Percentiles rank a stretch among this genome's conserved stretches.
Evolutionary conservation across 352 stramenopile species (phyloP).

Genomic region (Pythium aquatile): DNA sequence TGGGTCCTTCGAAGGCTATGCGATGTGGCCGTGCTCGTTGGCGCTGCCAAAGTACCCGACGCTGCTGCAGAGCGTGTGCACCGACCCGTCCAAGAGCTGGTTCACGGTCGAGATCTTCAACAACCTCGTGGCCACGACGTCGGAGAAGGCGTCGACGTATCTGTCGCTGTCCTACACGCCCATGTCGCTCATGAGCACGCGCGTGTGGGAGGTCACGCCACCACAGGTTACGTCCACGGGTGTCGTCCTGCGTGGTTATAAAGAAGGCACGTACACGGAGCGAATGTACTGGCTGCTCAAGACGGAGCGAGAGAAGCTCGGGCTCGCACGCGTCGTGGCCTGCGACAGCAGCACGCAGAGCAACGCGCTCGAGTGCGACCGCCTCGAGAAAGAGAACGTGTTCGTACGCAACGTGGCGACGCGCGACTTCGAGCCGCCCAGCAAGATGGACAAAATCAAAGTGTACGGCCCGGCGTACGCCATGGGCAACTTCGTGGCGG

Average conservation of each 20-base stretch:
- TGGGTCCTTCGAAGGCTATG: slow-evolving; percentile 22
- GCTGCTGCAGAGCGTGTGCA: slow-evolving; percentile 12
- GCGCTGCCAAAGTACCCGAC: slow-evolving; percentile 7
- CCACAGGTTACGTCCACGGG: background rate
- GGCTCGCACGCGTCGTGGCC: slow-evolving; percentile 8
- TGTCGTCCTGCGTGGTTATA: slow-evolving; percentile 15
- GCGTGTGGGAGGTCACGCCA: slow-evolving; percentile 9
- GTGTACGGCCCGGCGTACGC: slow-evolving; percentile 22
- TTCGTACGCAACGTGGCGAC: slow-evolving; percentile 20
- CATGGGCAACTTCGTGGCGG: slow-evolving; percentile 27
- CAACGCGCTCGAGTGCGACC: slow-evolving; percentile 27
- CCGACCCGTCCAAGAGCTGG: slow-evolving; percentile 1
- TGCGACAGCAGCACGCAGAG: slow-evolving; percentile 24
- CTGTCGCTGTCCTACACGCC: slow-evolving; percentile 21
- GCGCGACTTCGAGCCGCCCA: slow-evolving; percentile 20
- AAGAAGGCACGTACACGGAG: slow-evolving; percentile 25
- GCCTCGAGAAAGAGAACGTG: slow-evolving; percentile 16
- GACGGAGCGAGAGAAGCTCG: slow-evolving; percentile 13
- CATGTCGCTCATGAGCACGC: slow-evolving; percentile 21
- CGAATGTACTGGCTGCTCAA: slow-evolving; percentile 20
- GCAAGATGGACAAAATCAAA: slow-evolving; percentile 25
- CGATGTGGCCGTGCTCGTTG: slow-evolving; percentile 11
- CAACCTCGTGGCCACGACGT: slow-evolving; percentile 28
- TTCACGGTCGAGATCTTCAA: slow-evolving; percentile 24
- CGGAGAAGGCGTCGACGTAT: slow-evolving; percentile 25